These are phyloP conservation scores for Penicillium brevicompactum DNA, from an alignment of 2,329 filamentous ascomycete genomes.

Conservation along the genomic window DNA sequence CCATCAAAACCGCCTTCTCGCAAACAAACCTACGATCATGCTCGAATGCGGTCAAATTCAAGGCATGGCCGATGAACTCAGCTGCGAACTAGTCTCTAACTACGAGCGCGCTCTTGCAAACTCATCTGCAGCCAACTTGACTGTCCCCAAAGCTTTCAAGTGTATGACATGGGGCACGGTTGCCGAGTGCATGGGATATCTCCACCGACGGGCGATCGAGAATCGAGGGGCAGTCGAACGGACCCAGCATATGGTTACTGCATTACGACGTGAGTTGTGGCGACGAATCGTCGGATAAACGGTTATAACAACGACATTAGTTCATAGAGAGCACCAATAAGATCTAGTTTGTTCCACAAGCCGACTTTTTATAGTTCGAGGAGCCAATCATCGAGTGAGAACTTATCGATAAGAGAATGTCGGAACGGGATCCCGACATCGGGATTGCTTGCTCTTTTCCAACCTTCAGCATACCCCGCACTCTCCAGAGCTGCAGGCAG, in stretches of 20 bases:
- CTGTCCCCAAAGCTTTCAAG: slow-evolving; percentile 51
- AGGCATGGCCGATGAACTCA: slow-evolving; percentile 90
- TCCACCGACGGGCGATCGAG: slow-evolving; percentile 65
- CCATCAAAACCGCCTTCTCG: slow-evolving; percentile 38
- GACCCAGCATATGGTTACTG: slow-evolving; percentile 63
- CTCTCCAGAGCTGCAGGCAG: neutral
- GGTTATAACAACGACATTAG: neutral
- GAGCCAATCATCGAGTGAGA: neutral
- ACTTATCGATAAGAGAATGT: slow-evolving; percentile 18
- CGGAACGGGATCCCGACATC: slow-evolving; percentile 20
- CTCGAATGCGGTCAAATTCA: slow-evolving; percentile 74
- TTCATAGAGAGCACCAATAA: neutral
- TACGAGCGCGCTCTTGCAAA: slow-evolving; percentile 22
- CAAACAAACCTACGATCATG: slow-evolving; percentile 39
- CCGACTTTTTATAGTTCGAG: neutral
- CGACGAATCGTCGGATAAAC: slow-evolving; percentile 45
- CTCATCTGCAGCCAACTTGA: slow-evolving; percentile 32
- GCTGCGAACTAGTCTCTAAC: slow-evolving; percentile 51
- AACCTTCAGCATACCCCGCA: slow-evolving; percentile 9
- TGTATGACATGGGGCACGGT: slow-evolving; percentile 57
- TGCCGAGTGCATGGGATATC: slow-evolving; percentile 56
- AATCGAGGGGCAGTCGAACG: slow-evolving; percentile 70
- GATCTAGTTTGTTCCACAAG: neutral
- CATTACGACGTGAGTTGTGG: slow-evolving; percentile 64
- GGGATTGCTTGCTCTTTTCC: neutral